Base-by-base conservation (phyloP, 768 basidiomycete species). In the Leucocoprinus leucothites region DNA sequence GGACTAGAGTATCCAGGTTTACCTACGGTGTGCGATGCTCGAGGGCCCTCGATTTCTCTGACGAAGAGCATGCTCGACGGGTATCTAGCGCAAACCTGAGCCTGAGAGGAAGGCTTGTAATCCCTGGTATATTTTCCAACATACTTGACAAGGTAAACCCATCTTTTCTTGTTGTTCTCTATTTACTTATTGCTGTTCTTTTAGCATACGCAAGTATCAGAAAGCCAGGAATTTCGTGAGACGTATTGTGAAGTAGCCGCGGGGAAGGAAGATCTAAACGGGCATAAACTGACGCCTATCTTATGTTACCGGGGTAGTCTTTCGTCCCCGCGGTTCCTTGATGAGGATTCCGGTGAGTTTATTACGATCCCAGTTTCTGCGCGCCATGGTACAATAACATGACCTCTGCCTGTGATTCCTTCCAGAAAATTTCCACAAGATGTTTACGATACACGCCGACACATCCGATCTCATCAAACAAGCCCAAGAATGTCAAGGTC, bases 61-160 rank as follows among this genome's bases (percentile, higher is more conserved):
- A 65, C 45, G 26, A 53, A 2, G 66, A 67, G 45, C 68, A 70
- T n/a, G n/a, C n/a, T n/a, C n/a, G n/a, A n/a, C n/a, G n/a, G n/a
- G n/a, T 63, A 22, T 54, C 54, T 6, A 60, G 57, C 58, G 62
- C 55, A 43, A 13, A 38, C 21, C 11, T 22, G 8, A 36, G 25
- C 18, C 24, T 50, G 19, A 43, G 48, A 11, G 59, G 59, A 9
- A 40, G 40, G 26, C 24, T 16, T 19, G 18, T 53, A 14, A 45
- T 60, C 8, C 56, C 52, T 1, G 56, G 56, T 9, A 51, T 24
- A 18, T 60, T 57, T 14, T 45, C 45, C 5, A 31, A 45, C 9
- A 60, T 58, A 11, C 41, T 60, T 3, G n/a, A 54, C 14, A 46
- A 55, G 22, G 41, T 57, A 28, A 18, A n/a, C n/a, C n/a, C n/a